Base-by-base conservation (phyloP, 2,329 filamentous ascomycete genomes). In the Aphanocladium album region DNA sequence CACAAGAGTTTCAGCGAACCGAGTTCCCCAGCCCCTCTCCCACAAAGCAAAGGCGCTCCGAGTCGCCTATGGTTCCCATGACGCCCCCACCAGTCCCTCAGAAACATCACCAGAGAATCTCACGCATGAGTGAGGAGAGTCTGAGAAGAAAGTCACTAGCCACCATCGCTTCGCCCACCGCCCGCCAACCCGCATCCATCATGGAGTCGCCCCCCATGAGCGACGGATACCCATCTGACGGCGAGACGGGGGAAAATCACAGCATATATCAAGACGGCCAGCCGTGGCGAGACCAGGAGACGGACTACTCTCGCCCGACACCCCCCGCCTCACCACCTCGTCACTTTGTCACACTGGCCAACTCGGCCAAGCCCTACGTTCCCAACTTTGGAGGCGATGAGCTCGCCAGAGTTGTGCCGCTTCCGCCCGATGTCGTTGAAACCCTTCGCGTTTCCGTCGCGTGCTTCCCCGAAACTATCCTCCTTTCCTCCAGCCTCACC, bases 381-480 rank as follows among this genome's bases (percentile, higher is more conserved):
- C 64, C 71, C 2, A 67, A 70, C 30, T 63, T 71, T 23, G 65
- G 68, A 4, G 64, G 64, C n/a, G 74, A 76, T 2, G 74, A 76
- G 49, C 54, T 74, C 11, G 72, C 75, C 4, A 73, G 70, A 52
- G 71, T 72, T 0, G 70, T 85, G 6, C 83, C 80, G 1, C 72
- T 86, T 0, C 80, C 82, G 0, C 77, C 79, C 1, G 77, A 84
- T 27, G 75, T 83, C 2, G 69, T 85, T 45, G 82, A 86, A 61
- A 83, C 77, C 0, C 72, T 86, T 4, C 74, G 79, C 30, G 76
- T 83, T 6, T 83, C 79, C 0, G 78, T 84, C 12, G 73, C 77
- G 5, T 84, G 80, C 65, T 86, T 86, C 63, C 83, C 83, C 0
- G 82, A 84, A 64, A 84, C 82, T 1, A 83, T 85, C 79, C 77